Evolutionary conservation across 805 yeast species (phyloP).

Genomic region (Danielia oregonensis): DNA sequence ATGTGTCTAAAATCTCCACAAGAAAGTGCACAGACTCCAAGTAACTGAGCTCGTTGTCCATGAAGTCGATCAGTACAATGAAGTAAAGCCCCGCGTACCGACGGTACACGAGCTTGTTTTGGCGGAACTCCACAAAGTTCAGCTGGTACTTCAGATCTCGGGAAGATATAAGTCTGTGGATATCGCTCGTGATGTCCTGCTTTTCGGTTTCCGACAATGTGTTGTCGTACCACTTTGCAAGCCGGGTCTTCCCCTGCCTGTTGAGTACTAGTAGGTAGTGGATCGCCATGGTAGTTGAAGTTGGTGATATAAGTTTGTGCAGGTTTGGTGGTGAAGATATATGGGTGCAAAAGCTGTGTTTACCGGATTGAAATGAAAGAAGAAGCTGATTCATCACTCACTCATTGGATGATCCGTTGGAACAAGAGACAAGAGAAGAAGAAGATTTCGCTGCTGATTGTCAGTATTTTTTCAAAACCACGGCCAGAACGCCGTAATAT

Average conservation of each 20-base stretch:
- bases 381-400: too few relatives aligned
- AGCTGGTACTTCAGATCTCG: constrained; percentile 83
- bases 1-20: constrained; percentile 83
- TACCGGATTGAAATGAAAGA: too few relatives aligned
- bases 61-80: constrained; percentile 74
- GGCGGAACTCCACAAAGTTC: constrained; percentile 64
- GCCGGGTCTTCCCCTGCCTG: constrained; percentile 88
- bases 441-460: too few relatives aligned
- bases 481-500: too few relatives aligned
- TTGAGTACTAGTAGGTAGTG: constrained; percentile 81
- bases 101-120: constrained; percentile 71
- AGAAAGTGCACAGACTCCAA: constrained; percentile 82
- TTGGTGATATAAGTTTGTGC: too few relatives aligned
- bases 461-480: too few relatives aligned
- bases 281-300: constrained; percentile 80
- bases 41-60: constrained; percentile 78
- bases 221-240: constrained; percentile 69
- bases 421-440: too few relatives aligned
- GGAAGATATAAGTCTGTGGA: constrained; percentile 75
- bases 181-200: constrained; percentile 48
- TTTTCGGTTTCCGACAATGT: constrained; percentile 28
- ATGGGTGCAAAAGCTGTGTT: too few relatives aligned
- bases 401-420: too few relatives aligned
- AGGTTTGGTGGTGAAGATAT: too few relatives aligned
- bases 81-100: constrained; percentile 91